Evolutionary conservation across 257 asterid genomes (phyloP), one percentile per base, ranked within the genome.

Genomic region (Marsdenia floribunda): DNA sequence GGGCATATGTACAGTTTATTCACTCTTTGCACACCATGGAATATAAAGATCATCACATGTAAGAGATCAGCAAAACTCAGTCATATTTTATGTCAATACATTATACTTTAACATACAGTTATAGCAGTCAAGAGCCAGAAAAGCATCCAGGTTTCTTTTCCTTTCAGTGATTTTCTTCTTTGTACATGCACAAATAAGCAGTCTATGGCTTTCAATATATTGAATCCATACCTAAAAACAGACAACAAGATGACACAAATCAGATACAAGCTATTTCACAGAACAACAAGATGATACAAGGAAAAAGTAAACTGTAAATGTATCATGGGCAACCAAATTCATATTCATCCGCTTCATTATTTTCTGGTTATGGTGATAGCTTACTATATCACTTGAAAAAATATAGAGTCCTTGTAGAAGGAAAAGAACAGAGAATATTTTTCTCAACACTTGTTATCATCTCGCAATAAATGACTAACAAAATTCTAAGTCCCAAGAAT

Each of bases 1-100:
- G 90, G 73, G 70, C 54, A 84, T 68, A 74, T 68, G 54, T 75
- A 71, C 63, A 44, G 73, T 74, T 44, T 24, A 66, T n/a, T 73
- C 78, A 42, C 61, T 78, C 60, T 22, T 44, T 64, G 44, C 37
- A 26, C 0, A 4, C 63, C 18, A 37, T 29, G 55, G 55, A 37
- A 38, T 19, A 66, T 18, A 66, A 46, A 66, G 71, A 38, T 9
- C 10, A 29, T 6, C 18, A 18, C 58, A 47, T 19, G 11, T 44
- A 29, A 38, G 49, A 54, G 14, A 76, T 38, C 64, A 5, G 40
- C 21, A 75, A 76, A 29, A 22, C 67, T 68, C 11, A 60, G 63
- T 24, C 44, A 42, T 16, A 14, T 55, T 68, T 29, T 68, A 68
- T 61, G 52, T 50, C 16, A 42, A 5, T 19, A 57, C 37, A 8